Evolutionary conservation across 257 asterid genomes (phyloP).

Genomic region (Capsicum rhomboideum): DNA sequence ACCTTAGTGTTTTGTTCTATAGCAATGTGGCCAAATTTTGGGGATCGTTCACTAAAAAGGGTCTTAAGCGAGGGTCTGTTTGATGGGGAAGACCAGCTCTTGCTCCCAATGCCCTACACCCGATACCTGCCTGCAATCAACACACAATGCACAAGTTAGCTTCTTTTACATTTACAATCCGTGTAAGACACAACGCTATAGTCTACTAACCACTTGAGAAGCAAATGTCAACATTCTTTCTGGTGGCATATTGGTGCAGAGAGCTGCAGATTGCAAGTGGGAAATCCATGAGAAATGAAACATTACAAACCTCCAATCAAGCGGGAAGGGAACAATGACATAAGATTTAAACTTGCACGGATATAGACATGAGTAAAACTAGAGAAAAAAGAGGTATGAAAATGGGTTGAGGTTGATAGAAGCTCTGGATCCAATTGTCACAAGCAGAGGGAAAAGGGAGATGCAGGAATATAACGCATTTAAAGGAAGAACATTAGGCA

Average conservation of each 20-base stretch:
- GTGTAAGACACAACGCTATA: not conserved
- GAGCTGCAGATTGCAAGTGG: constrained; percentile 36
- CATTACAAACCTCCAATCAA: not conserved
- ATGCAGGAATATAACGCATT: not conserved
- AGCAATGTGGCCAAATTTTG: constrained; percentile 25
- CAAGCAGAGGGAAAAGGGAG: not conserved
- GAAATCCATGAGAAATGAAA: not conserved
- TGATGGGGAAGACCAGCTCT: constrained; percentile 67
- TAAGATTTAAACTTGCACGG: not conserved
- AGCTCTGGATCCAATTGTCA: not conserved
- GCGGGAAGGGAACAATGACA: not conserved
- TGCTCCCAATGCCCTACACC: constrained; percentile 92
- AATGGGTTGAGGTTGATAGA: not conserved
- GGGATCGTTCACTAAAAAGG: constrained; percentile 46
- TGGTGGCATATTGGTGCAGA: constrained; percentile 75
- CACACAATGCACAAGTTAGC: not conserved
- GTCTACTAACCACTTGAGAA: constrained; percentile 82
- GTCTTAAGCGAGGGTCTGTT: constrained; percentile 54
- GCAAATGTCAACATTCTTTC: constrained; percentile 91
- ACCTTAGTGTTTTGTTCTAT: constrained; percentile 2
- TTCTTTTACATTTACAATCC: not conserved
- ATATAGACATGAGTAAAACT: not conserved
- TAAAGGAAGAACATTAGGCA: not conserved
- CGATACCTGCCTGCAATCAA: constrained; percentile 60
- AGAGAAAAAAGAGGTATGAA: not conserved